Evolutionary conservation across 306 rosid genomes (phyloP), one percentile per base, ranked within the genome.

Genomic region (Corylus avellana): DNA sequence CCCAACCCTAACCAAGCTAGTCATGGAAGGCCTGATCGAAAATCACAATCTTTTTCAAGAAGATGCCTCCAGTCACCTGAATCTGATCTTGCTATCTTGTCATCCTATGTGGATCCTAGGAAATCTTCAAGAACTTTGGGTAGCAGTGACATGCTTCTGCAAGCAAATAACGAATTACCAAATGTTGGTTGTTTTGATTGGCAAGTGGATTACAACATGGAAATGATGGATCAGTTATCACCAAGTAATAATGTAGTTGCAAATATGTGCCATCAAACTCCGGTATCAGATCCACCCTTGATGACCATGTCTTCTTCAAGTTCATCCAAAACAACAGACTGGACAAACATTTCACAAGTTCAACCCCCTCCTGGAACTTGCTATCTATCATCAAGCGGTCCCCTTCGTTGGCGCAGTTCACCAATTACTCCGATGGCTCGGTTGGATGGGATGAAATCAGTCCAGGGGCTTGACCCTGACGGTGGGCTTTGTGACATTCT

Each of bases 341-440:
- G 77, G 78, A 53, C 11, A 71, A 63, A 71, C 35, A 50, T 20
- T 63, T 55, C 89, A 37, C 72, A 55, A 76, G 49, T 66, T 54
- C 82, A 59, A 72, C 72, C 20, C 17, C 67, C 66, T 47, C 83
- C 75, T 25, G 84, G 80, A 72, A 61, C 50, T 74, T 76, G 73
- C 27, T 77, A 46, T 70, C 84, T 78, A 55, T 64, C 84, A 46
- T 73, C 86, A 4, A 49, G 80, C 8, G 61, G 87, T 27, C 85
- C 84, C 81, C 85, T 78, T 77, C 64, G 53, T 22, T 84, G 85
- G 89, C 82, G 53, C 44, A 54, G 83, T 79, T 87, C 97, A 42
- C 92, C 91, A 6, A 57, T 76, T 76, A 84, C 93, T 27, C 93
- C 93, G 17, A 75, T 48, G 72, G 72, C 84, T 62, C 18, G 18